Conservation (phyloP, 345 rosid genomes). For the Erysimum cheiranthoides region DNA sequence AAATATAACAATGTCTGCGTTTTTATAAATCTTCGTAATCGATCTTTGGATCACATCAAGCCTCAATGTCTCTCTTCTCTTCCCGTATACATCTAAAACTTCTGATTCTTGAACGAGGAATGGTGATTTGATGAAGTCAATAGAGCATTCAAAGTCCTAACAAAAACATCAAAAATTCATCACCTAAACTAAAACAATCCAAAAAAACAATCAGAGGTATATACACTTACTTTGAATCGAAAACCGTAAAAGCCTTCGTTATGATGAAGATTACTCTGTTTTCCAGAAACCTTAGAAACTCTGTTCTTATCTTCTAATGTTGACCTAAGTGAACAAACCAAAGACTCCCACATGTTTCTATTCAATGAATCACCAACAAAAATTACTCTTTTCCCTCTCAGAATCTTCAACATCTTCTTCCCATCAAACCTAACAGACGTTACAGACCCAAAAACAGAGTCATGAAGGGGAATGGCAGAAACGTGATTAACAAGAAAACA, state of each 20-base stretch:
- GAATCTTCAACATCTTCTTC: constrained; percentile 57
- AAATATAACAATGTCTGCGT: constrained; percentile 69
- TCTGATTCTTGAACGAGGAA: constrained; percentile 69
- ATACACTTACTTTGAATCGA: constrained; percentile 45
- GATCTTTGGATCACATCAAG: constrained; percentile 59
- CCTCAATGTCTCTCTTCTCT: constrained; percentile 53
- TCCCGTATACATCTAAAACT: constrained; percentile 42
- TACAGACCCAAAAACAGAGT: constrained; percentile 13
- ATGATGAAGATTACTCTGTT: constrained; percentile 47
- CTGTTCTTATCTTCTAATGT: constrained; percentile 59
- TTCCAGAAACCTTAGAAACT: constrained; percentile 53
- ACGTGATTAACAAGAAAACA: background rate
- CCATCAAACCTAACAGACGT: constrained; percentile 69
- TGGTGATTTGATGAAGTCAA: constrained; percentile 65
- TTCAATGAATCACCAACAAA: constrained; percentile 78
- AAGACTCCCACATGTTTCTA: constrained; percentile 80
- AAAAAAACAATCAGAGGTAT: background rate
- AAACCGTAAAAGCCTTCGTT: constrained; percentile 61
- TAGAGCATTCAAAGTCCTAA: constrained; percentile 56
- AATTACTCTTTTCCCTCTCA: constrained; percentile 66
- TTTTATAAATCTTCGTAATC: constrained; percentile 41
- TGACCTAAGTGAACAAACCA: constrained; percentile 66
- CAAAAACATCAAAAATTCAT: background rate
- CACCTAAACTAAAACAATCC: background rate
- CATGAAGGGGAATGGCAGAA: background rate